Base-by-base conservation (phyloP, 805 yeast species). In the Candida loeiensis region DNA sequence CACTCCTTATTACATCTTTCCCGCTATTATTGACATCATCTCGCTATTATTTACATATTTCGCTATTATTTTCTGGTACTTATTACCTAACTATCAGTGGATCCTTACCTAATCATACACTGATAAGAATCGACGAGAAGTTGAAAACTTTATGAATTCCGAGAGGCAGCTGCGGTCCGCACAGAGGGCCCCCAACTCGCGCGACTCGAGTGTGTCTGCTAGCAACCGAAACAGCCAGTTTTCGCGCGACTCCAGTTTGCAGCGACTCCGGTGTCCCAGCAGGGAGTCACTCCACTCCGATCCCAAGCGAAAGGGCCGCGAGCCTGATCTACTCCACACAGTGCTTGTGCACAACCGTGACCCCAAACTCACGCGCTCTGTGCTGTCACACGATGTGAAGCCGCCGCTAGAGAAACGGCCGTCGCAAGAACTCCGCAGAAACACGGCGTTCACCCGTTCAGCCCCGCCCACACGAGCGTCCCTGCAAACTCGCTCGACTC, bases 331-430 rank as follows among this genome's bases (percentile, higher is more conserved):
- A n/a, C 41, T 48, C 22, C 45, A 46, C 31, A 40, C 49, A 11
- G 45, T 48, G 15, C 40, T 44, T 24, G 37, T 37, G 38, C 45
- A 48, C 30, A 48, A 45, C 30, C 44, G 40, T 17, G 45, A 40
- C n/a, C 36, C 31, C 26, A 45, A 42, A 17, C 37, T 47, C 28
- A 33, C 45, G 12, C 21, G 46, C 8, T 46, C 50, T 7, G 32
- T 39, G 15, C 44, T 45, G 19, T 26, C 47, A 6, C 43, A 46
- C 9, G 39, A 36, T 8, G 22, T 40, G 39, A 29, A 38, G n/a
- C 35, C 42, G 8, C 40, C 47, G 15, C 36, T 37, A 35, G 37
- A 20, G 14, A 27, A 13, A 15, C n/a, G 31, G 11, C 9, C 7
- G 16, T 27, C 31, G 7, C 31, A 11, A 5, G 31, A 27, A 6